Conservation (phyloP, 495 filamentous ascomycete genomes). For the Penicillium lividum region DNA sequence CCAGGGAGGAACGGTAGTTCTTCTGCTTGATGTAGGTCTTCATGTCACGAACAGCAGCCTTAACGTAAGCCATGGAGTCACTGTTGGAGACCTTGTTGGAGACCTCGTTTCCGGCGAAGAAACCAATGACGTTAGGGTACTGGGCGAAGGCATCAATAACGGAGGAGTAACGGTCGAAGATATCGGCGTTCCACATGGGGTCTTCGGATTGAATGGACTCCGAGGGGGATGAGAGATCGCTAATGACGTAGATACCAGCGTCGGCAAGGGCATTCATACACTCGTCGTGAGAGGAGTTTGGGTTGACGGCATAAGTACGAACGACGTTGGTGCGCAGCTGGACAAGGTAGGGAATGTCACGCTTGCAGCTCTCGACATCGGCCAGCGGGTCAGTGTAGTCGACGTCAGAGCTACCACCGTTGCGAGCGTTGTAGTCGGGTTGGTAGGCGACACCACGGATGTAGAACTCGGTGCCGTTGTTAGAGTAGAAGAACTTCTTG, state of each 20-base stretch:
- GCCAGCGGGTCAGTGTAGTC: slow-evolving; percentile 72
- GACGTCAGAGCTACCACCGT: slow-evolving; percentile 8
- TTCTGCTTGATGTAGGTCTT: slow-evolving; percentile 89
- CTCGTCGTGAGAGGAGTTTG: slow-evolving; percentile 68
- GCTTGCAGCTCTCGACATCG: slow-evolving; percentile 65
- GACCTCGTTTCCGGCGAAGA: slow-evolving; percentile 98
- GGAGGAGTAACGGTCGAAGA: slow-evolving; percentile 80
- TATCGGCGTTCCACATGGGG: slow-evolving; percentile 74
- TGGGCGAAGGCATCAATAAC: slow-evolving; percentile 80
- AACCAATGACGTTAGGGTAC: slow-evolving; percentile 89
- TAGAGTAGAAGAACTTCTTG: slow-evolving; percentile 71
- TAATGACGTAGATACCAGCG: slow-evolving; percentile 93
- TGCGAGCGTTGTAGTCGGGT: slow-evolving; percentile 49
- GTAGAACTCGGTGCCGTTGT: slow-evolving; percentile 79
- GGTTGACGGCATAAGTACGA: slow-evolving; percentile 92
- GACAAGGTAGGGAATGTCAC: slow-evolving; percentile 81
- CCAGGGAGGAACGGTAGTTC: slow-evolving; percentile 68
- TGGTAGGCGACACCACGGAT: slow-evolving; percentile 94
- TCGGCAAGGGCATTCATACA: slow-evolving; percentile 88
- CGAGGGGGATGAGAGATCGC: slow-evolving; percentile 80
- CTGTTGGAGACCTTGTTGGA: slow-evolving; percentile 86
- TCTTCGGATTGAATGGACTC: slow-evolving; percentile 79
- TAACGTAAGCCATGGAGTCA: slow-evolving; percentile 84
- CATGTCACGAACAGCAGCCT: slow-evolving; percentile 93
- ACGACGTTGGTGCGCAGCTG: slow-evolving; percentile 85